Evolutionary conservation across 2,329 filamentous ascomycete genomes (phyloP).

Genomic region (Trichoderma sp.): DNA sequence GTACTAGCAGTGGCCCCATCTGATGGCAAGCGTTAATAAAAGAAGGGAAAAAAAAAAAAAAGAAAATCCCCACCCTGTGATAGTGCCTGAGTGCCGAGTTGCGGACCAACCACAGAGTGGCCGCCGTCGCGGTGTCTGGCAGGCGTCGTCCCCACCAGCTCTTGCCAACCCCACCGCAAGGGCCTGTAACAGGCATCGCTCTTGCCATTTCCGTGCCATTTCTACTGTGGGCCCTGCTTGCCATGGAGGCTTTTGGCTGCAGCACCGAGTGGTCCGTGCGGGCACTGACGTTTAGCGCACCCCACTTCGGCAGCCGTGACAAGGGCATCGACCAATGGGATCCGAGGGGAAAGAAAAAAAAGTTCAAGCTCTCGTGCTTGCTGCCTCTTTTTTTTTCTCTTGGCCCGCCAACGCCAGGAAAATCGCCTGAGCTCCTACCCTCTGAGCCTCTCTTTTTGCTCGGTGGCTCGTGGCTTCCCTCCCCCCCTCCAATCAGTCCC

Average conservation of each 20-base stretch:
- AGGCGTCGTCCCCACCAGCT: slow-evolving; percentile 19
- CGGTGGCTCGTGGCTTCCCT: not conserved
- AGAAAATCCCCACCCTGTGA: not conserved
- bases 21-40: not conserved
- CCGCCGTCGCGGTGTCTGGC: slow-evolving; percentile 4
- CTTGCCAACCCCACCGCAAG: not conserved
- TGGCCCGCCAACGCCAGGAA: slow-evolving; percentile 35
- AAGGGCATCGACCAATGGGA: slow-evolving; percentile 42
- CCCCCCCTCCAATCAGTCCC: slow-evolving; percentile 23
- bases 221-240: slow-evolving; percentile 19
- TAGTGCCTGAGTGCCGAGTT: slow-evolving; percentile 20
- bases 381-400: slow-evolving; percentile 31
- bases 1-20: slow-evolving; percentile 7
- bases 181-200: slow-evolving; percentile 15
- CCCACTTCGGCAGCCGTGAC: slow-evolving; percentile 44
- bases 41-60: slow-evolving; percentile 2
- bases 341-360: slow-evolving; percentile 42
- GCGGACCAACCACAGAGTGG: slow-evolving; percentile 22
- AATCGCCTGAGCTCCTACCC: slow-evolving; percentile 34
- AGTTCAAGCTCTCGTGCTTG: slow-evolving; percentile 44
- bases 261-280: slow-evolving; percentile 27
- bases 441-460: slow-evolving; percentile 13
- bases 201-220: slow-evolving; percentile 19
- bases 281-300: slow-evolving; percentile 40
- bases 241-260: slow-evolving; percentile 25